Conservation (phyloP, 176 grass and related monocot species). For the Musa troglodytarum region DNA sequence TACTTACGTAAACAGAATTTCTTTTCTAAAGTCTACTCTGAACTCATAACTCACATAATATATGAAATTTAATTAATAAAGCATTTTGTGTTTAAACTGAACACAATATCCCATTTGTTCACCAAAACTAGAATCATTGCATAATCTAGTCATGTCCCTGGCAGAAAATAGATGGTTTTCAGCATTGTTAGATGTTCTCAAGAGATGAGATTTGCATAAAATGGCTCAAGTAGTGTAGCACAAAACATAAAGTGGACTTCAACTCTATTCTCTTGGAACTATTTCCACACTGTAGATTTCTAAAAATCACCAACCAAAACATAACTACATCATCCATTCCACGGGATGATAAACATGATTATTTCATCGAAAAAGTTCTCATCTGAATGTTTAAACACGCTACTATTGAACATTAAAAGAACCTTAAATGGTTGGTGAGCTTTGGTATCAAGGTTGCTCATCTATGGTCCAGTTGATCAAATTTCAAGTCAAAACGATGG, state of each 20-base stretch:
- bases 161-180: neutral
- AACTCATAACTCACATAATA: too few relatives aligned
- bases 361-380: too few relatives aligned
- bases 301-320: neutral
- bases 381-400: too few relatives aligned
- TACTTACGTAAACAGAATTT: too few relatives aligned
- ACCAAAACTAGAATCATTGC: neutral
- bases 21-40: too few relatives aligned
- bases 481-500: too few relatives aligned
- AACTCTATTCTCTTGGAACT: neutral
- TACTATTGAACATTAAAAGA: too few relatives aligned
- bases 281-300: neutral
- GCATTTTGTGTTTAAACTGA: neutral
- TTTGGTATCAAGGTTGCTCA: too few relatives aligned
- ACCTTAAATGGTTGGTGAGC: too few relatives aligned
- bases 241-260: neutral
- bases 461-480: too few relatives aligned
- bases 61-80: too few relatives aligned
- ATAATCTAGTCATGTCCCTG: neutral
- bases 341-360: neutral
- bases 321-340: neutral
- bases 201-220: neutral
- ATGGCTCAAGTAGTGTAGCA: neutral
- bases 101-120: neutral
- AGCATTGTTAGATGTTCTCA: neutral